phyloP scores from a whole-genome alignment of 2,329 filamentous ascomycete species.

The Periconia sp. region DNA sequence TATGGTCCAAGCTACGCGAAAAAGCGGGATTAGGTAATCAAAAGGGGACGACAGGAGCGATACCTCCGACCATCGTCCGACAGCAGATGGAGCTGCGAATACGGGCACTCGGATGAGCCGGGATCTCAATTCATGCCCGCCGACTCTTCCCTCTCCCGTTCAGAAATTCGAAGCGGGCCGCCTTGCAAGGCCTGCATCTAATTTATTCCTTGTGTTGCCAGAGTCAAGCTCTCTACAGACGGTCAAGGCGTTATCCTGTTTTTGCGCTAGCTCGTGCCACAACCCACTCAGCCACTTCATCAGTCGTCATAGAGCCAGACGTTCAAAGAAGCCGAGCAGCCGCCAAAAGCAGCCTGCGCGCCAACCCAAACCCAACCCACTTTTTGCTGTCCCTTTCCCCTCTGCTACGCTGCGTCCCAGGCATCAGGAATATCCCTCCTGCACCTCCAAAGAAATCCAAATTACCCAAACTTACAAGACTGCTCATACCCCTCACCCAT shows the following conservation, averaged over 20 bases:
- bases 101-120: neutral
- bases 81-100: neutral
- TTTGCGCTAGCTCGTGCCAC: constrained; percentile 14
- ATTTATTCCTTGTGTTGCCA: too few relatives aligned
- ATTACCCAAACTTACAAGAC: constrained; percentile 3
- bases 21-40: neutral
- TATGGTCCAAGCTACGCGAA: neutral
- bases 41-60: neutral
- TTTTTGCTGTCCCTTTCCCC: constrained; percentile 6
- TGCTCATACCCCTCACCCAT: constrained; percentile 53
- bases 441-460: constrained; percentile 3
- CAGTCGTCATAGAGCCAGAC: constrained; percentile 28
- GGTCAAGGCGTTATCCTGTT: neutral
- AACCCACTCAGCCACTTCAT: constrained; percentile 23
- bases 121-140: neutral
- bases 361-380: constrained; percentile 7
- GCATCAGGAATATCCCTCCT: constrained; percentile 5
- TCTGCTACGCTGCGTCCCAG: constrained; percentile 2
- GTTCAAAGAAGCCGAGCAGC: constrained; percentile 16
- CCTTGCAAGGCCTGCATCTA: too few relatives aligned
- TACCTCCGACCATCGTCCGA: neutral
- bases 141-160: neutral
- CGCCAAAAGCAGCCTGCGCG: constrained; percentile 6
- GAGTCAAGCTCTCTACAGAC: neutral
- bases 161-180: neutral